These are phyloP conservation scores for Paramecium pentaurelia DNA, from an alignment of 73 alveolate species.

Conservation along the genomic window DNA sequence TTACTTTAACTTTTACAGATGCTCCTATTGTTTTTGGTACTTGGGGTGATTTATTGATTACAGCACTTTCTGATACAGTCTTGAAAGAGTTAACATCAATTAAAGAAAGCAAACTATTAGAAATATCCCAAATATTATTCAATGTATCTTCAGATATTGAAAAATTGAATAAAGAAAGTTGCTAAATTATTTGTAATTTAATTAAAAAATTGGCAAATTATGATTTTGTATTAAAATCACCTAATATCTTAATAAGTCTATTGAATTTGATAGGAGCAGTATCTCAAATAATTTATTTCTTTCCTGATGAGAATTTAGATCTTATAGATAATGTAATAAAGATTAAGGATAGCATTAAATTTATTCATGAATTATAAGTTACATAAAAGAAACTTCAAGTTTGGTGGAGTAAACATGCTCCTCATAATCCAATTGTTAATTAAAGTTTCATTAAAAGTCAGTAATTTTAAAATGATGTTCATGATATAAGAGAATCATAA, in stretches of 20 bases:
- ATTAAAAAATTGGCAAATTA: not conserved
- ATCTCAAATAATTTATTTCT: not conserved
- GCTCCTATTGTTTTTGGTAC: not conserved
- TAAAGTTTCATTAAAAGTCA: not conserved
- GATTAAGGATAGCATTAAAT: not conserved
- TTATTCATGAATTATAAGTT: not conserved
- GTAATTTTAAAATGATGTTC: not conserved
- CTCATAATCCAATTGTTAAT: conserved; percentile 4
- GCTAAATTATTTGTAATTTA: not conserved
- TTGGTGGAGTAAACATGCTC: not conserved
- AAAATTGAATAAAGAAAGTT: not conserved
- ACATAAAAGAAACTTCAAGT: not conserved
- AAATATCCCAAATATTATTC: not conserved
- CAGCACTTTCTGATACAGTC: not conserved
- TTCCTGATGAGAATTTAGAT: not conserved
- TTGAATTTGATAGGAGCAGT: not conserved
- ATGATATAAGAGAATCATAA: not conserved
- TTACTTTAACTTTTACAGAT: not conserved
- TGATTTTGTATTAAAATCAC: not conserved
- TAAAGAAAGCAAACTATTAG: not conserved
- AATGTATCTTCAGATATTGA: not conserved
- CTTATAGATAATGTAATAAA: not conserved
- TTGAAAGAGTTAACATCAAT: not conserved
- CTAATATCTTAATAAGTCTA: not conserved
- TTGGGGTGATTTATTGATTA: conserved; percentile 13